Evolutionary conservation across 208 protist species (phyloP).

Genomic region (Leishmania aethiopica): DNA sequence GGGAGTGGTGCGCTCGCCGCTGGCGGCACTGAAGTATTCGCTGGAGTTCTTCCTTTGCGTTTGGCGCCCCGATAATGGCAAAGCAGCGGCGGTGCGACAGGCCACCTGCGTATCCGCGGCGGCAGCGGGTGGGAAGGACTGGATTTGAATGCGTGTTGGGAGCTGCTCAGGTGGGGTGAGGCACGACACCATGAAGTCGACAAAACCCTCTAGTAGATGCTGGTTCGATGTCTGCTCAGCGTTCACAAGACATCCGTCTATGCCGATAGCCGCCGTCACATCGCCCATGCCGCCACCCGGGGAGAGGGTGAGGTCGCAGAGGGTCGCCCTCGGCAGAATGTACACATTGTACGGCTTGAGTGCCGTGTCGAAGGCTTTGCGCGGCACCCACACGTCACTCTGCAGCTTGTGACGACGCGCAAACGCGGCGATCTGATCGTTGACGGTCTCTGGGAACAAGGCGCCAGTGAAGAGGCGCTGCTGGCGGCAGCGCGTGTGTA

Average conservation of each 20-base stretch:
- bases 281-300: conserved; percentile 23
- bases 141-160: background rate
- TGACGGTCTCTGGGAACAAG: conserved; percentile 70
- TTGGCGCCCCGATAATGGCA: background rate
- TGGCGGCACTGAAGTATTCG: conserved; percentile 20
- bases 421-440: conserved; percentile 57
- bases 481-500: conserved; percentile 10
- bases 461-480: conserved; percentile 80
- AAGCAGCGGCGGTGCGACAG: too few species aligned
- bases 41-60: background rate
- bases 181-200: conserved; percentile 35
- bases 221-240: conserved; percentile 70
- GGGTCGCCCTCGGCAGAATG: conserved; percentile 62
- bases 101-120: background rate
- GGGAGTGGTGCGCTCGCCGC: background rate
- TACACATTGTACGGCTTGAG: conserved; percentile 41
- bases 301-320: conserved; percentile 62
- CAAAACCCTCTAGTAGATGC: conserved; percentile 61
- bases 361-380: conserved; percentile 38
- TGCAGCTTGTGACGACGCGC: conserved; percentile 48
- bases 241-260: conserved; percentile 71
- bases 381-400: conserved; percentile 79
- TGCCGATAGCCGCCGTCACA: conserved; percentile 27
- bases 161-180: background rate
- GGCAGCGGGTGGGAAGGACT: background rate